Conservation (phyloP, 2,329 filamentous ascomycete genomes). For the Penicillium sp. region DNA sequence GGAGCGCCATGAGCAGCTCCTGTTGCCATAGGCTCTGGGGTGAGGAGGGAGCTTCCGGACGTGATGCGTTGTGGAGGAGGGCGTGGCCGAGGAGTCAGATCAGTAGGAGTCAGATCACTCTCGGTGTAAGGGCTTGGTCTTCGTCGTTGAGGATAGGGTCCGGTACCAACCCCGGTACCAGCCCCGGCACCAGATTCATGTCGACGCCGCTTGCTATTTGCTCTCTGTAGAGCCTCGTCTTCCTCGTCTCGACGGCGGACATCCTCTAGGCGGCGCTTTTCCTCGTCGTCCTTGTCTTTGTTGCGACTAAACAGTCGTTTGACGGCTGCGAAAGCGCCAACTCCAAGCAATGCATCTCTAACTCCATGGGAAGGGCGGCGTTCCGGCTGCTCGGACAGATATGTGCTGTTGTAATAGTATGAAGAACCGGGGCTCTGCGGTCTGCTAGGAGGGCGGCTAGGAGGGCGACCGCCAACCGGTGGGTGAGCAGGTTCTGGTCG, state of each 20-base stretch:
- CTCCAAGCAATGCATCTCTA: conserved; percentile 68
- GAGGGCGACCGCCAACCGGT: conserved; percentile 42
- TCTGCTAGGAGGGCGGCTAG: conserved; percentile 42
- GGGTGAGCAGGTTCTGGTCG: conserved; percentile 52
- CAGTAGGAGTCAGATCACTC: conserved; percentile 47
- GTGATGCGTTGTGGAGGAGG: conserved; percentile 31
- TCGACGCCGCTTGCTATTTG: conserved; percentile 64
- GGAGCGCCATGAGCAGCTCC: conserved; percentile 39
- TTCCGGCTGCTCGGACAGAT: conserved; percentile 52
- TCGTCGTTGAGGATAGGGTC: conserved; percentile 47
- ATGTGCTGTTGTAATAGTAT: conserved; percentile 49
- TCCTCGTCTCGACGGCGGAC: conserved; percentile 58
- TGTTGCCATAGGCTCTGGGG: conserved; percentile 38
- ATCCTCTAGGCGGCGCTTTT: conserved; percentile 65
- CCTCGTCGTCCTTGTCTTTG: conserved; percentile 59
- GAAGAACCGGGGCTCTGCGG: conserved; percentile 44
- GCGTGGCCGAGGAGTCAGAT: conserved; percentile 38
- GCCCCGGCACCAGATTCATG: conserved; percentile 68
- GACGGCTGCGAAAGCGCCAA: conserved; percentile 68
- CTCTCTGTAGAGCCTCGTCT: conserved; percentile 59
- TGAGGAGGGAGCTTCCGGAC: conserved; percentile 44
- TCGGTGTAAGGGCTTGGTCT: conserved; percentile 42
- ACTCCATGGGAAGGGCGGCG: conserved; percentile 55
- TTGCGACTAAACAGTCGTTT: conserved; percentile 67
- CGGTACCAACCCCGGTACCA: conserved; percentile 65